Evolutionary conservation across 2,329 filamentous ascomycete genomes (phyloP), one percentile per base, ranked within the genome.

Genomic region (Apiospora koreana): DNA sequence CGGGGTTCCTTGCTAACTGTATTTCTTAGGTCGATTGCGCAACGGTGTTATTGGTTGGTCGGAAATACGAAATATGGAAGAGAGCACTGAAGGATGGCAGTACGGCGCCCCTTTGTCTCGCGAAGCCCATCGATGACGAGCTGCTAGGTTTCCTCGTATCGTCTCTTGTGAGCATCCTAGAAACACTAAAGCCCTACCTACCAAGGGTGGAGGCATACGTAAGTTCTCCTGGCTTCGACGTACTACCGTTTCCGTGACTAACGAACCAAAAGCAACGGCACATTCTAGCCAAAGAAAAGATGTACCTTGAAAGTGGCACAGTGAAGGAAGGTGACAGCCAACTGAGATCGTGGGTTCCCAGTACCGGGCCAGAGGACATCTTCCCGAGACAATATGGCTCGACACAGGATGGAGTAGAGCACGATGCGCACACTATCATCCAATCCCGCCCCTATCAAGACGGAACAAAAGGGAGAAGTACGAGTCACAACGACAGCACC

Each of bases 131-230:
- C 18, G 66, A 68, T 7, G 66, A 68, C 23, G 45, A 25, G 9
- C 35, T 70, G 23, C 66, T 71, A 5, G 38, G 48, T 12, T 54
- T 42, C 16, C 68, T 71, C 14, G 67, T 70, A 5, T 48, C 70
- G 14, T 65, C 35, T 16, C 50, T 69, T 28, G 46, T 71, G 21
- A 54, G 46, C 25, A 35, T 71, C 12, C 25, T 70, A 3, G 69
- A 69, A 16, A 62, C 65, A 38, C 28, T 71, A 25, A 69, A 54
- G 31, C 50, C 25, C 18, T 66, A 35, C 23, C 18, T 70, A 16
- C 70, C 70, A 18, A 68, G 70, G 31, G 66, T 70, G 4, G 68
- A 71, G 23, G 42, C 54, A 28, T 71, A 71, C 48, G 70, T 71
- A 42, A 62, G 70, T 25, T 16, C 14, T 42, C 2, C 16, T 1